These are phyloP conservation scores for Pseudopithomyces chartarum DNA, from an alignment of 2,329 filamentous ascomycete species.

Conservation along the genomic window DNA sequence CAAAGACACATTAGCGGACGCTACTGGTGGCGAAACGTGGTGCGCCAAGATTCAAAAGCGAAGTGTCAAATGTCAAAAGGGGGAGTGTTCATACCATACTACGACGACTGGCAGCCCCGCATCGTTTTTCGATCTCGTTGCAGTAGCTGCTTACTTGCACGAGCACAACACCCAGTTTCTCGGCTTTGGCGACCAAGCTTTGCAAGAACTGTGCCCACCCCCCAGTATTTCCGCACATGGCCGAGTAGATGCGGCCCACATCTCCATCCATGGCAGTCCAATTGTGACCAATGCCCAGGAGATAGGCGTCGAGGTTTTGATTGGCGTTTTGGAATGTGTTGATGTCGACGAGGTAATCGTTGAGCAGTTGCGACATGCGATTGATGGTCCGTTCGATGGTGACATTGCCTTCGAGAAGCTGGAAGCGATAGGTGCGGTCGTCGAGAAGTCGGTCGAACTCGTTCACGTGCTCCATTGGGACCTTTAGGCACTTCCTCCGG, in stretches of 20 bases:
- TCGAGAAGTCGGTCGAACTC: slow-evolving; percentile 88
- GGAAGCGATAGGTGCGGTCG: slow-evolving; percentile 78
- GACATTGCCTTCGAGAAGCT: slow-evolving; percentile 85
- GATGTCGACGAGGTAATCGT: slow-evolving; percentile 79
- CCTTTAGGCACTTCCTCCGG: slow-evolving; percentile 76
- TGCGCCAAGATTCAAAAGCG: neutral
- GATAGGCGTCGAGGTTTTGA: slow-evolving; percentile 75
- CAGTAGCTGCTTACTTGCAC: slow-evolving; percentile 77
- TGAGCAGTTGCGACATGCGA: slow-evolving; percentile 76
- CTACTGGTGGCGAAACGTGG: slow-evolving; percentile 16
- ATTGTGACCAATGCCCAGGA: slow-evolving; percentile 68
- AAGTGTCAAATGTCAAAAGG: slow-evolving; percentile 8
- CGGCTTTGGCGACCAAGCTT: slow-evolving; percentile 74
- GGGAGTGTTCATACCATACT: slow-evolving; percentile 64
- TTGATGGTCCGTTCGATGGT: slow-evolving; percentile 87
- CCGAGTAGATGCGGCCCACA: slow-evolving; percentile 75
- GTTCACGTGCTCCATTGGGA: slow-evolving; percentile 80
- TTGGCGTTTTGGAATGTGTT: slow-evolving; percentile 77
- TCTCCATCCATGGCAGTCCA: slow-evolving; percentile 63
- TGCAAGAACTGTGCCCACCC: slow-evolving; percentile 85
- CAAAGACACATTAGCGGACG: slow-evolving; percentile 8
- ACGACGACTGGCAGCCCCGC: slow-evolving; percentile 79
- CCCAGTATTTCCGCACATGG: slow-evolving; percentile 91
- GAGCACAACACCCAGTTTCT: slow-evolving; percentile 71
- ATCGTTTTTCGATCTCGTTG: slow-evolving; percentile 83